A percentile compares a stretch with the other conserved stretches of the same genome.
phyloP scores from a whole-genome alignment of 1,139 yeast species.

The Suzukiozyma palmioleophila region DNA sequence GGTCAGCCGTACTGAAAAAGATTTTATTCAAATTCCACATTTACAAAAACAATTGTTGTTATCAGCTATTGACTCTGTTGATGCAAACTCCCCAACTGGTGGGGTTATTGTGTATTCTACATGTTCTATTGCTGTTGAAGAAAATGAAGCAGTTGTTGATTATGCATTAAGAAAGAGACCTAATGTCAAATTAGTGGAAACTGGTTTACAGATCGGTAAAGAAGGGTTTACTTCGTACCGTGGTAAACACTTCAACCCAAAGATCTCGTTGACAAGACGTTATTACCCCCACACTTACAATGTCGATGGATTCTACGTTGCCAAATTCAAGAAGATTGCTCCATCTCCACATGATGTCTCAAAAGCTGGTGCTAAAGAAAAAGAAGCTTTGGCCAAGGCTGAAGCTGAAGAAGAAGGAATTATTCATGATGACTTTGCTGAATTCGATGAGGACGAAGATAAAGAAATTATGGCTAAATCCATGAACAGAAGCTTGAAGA shows the following conservation, averaged over 20 bases:
- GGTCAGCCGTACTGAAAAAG: slow-evolving; percentile 90
- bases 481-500: slow-evolving; percentile 66
- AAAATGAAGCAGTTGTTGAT: slow-evolving; percentile 98
- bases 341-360: slow-evolving; percentile 80
- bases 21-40: slow-evolving; percentile 94
- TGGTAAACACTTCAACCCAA: slow-evolving; percentile 85
- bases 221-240: slow-evolving; percentile 92
- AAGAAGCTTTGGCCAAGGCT: slow-evolving; percentile 73
- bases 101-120: slow-evolving; percentile 96
- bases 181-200: slow-evolving; percentile 88
- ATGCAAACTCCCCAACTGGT: slow-evolving; percentile 86
- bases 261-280: slow-evolving; percentile 78
- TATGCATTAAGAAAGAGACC: slow-evolving; percentile 96
- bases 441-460: slow-evolving; percentile 75
- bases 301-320: slow-evolving; percentile 97
- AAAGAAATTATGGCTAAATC: slow-evolving; percentile 69
- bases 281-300: slow-evolving; percentile 98
- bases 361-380: slow-evolving; percentile 86
- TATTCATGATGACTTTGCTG: slow-evolving; percentile 81
- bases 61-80: slow-evolving; percentile 96
- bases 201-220: slow-evolving; percentile 92
- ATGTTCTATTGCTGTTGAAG: slow-evolving; percentile 97
- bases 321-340: slow-evolving; percentile 89
- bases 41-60: slow-evolving; percentile 89
- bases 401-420: slow-evolving; percentile 79